phyloP scores from a whole-genome alignment of 2,329 filamentous ascomycete genomes.

The Fusarium secorum region DNA sequence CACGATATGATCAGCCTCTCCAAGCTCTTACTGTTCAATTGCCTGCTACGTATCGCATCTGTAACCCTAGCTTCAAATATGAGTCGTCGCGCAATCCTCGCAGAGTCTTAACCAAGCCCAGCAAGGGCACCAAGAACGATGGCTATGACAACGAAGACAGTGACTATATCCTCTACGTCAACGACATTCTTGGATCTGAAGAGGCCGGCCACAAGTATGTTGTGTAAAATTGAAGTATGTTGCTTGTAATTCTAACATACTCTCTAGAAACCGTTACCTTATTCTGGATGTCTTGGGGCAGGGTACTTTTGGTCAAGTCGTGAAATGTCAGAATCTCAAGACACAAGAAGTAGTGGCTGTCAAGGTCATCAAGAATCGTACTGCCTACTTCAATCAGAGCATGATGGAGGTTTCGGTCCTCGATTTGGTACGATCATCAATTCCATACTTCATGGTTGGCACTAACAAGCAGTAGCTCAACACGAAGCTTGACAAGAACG shows the following conservation, averaged over 20 bases:
- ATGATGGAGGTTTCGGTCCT: conserved; percentile 99
- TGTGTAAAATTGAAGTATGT: background rate
- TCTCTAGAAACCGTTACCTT: conserved; percentile 85
- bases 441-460: background rate
- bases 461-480: conserved; percentile 72
- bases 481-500: conserved; percentile 98
- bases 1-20: conserved; percentile 69
- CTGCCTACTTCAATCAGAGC: conserved; percentile 99
- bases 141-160: conserved; percentile 99
- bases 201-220: conserved; percentile 95
- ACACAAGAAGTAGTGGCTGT: conserved; percentile 98
- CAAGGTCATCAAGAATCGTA: conserved; percentile 99
- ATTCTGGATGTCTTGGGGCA: conserved; percentile 97
- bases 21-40: conserved; percentile 95
- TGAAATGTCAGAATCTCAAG: conserved; percentile 98
- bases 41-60: conserved; percentile 96
- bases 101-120: conserved; percentile 94
- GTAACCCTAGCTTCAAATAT: conserved; percentile 98
- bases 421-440: conserved; percentile 71
- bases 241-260: conserved; percentile 13
- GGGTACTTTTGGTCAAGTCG: conserved; percentile 97
- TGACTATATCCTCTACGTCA: conserved; percentile 98
- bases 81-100: conserved; percentile 97
- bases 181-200: conserved; percentile 96
- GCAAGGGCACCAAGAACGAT: conserved; percentile 98